Base-by-base conservation (phyloP, 768 basidiomycete genomes). In the Leccinum truebloodii region DNA sequence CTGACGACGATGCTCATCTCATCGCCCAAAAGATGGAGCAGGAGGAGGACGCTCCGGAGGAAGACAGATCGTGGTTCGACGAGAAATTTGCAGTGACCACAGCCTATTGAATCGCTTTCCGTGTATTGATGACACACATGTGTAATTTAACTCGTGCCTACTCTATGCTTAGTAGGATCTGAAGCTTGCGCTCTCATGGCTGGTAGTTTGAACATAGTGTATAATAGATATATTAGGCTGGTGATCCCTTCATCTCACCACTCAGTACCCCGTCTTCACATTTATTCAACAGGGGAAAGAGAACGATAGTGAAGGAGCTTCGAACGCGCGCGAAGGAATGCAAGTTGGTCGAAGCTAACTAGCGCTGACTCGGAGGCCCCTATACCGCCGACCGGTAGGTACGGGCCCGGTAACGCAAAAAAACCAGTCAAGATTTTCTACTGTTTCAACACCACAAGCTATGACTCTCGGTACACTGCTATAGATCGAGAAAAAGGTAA, bases 21-120 rank as follows among this genome's bases (percentile, higher is more conserved):
- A 59, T 71, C 34, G 57, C 65, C 3, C 54, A 52, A 49, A 67
- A 49, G 63, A 71, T 73, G 5, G 67, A 65, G 46, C 55, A 65
- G 10, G 32, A 59, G 7, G 49, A 24, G 30, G 63, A 65, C 3
- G 32, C 13, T 5, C 39, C 55, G 1, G 69, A 59, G 14, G 70
- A 68, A 18, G 60, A 62, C 20, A 64, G 20, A 24, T 53, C 54
- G 8, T 72, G 61, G 64, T 68, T 71, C 8, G 64, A 63, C 49
- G 61, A 71, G 32, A 68, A 68, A 50, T 51, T 3, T 41, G 9
- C 39, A n/a, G 54, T 20, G 41, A 57, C 24, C n/a, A 26, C 6
- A 44, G 56, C 10, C 24, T 32, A 32, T 32, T 34, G n/a, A 34
- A 32, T 20, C n/a, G 6, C 28, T 24, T 53, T 13, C n/a, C 10